Conservation (phyloP, 2,329 filamentous ascomycete genomes). For the Diaporthe caulivora region DNA sequence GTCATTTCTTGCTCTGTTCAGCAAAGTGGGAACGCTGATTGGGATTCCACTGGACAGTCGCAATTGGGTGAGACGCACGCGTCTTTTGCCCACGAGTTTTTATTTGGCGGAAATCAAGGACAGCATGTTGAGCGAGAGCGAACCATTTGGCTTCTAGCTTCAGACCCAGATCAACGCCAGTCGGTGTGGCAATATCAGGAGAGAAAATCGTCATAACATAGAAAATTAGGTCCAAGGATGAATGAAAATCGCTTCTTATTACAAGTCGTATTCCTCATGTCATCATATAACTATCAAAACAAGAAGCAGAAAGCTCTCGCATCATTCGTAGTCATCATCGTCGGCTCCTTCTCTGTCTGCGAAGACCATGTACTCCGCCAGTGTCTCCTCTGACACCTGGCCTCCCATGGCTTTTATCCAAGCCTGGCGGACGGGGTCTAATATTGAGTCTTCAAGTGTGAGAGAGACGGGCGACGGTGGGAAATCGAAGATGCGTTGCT, state of each 20-base stretch:
- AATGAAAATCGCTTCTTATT: slow-evolving; percentile 42
- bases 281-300: slow-evolving; percentile 21
- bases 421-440: slow-evolving; percentile 75
- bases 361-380: slow-evolving; percentile 79
- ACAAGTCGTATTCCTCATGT: slow-evolving; percentile 39
- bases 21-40: neutral
- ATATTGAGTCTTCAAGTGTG: slow-evolving; percentile 77
- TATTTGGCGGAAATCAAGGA: neutral
- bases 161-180: slow-evolving; percentile 14
- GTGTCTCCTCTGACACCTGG: slow-evolving; percentile 58
- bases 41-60: neutral
- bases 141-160: slow-evolving; percentile 21
- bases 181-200: neutral
- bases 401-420: slow-evolving; percentile 75
- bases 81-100: neutral
- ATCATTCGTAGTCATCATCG: slow-evolving; percentile 67
- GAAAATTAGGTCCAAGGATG: neutral
- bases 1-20: neutral
- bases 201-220: neutral
- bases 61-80: neutral
- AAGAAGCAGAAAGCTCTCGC: neutral
- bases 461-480: slow-evolving; percentile 72
- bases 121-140: neutral
- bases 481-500: slow-evolving; percentile 66
- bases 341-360: slow-evolving; percentile 75